Percentiles rank a stretch among this genome's conserved stretches.
Conservation (phyloP, 495 filamentous ascomycete genomes). For the Hypoxylon rickii region DNA sequence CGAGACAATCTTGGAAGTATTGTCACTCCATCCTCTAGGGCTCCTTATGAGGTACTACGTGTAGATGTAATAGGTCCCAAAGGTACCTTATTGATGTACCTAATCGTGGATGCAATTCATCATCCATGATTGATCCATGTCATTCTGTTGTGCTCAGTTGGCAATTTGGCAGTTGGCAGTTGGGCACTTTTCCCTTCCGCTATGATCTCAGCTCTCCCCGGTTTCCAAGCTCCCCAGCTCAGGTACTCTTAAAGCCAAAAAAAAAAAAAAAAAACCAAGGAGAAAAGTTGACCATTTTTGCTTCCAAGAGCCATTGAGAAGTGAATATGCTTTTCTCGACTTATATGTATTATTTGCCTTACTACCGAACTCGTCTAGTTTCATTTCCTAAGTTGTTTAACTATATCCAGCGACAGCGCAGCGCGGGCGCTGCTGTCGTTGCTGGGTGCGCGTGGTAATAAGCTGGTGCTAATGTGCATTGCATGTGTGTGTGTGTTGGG, state of each 20-base stretch:
- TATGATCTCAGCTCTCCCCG: not conserved
- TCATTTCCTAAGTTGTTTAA: not conserved
- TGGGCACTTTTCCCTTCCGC: too few species aligned
- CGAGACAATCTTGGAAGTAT: too few species aligned
- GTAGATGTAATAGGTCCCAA: too few species aligned
- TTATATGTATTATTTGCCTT: slow-evolving; percentile 11
- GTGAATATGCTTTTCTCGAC: slow-evolving; percentile 17
- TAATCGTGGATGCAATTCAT: too few species aligned
- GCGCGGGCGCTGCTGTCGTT: slow-evolving; percentile 33
- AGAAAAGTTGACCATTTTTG: not conserved
- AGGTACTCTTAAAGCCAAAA: too few species aligned
- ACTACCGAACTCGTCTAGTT: not conserved
- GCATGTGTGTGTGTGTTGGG: slow-evolving; percentile 13
- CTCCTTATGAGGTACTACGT: too few species aligned
- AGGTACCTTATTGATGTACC: too few species aligned
- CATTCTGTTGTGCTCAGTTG: slow-evolving; percentile 5
- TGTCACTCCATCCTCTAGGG: too few species aligned
- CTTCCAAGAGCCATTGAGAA: slow-evolving; percentile 25
- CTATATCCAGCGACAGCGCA: slow-evolving; percentile 15
- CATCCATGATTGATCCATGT: too few species aligned
- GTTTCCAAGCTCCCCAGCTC: too few species aligned
- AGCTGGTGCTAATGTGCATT: not conserved
- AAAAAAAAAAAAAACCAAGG: not conserved
- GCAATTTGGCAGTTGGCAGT: too few species aligned
- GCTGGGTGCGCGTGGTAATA: slow-evolving; percentile 18